Evolutionary conservation across 169 alveolate genomes (phyloP).

Genomic region (Plasmodium inui): DNA sequence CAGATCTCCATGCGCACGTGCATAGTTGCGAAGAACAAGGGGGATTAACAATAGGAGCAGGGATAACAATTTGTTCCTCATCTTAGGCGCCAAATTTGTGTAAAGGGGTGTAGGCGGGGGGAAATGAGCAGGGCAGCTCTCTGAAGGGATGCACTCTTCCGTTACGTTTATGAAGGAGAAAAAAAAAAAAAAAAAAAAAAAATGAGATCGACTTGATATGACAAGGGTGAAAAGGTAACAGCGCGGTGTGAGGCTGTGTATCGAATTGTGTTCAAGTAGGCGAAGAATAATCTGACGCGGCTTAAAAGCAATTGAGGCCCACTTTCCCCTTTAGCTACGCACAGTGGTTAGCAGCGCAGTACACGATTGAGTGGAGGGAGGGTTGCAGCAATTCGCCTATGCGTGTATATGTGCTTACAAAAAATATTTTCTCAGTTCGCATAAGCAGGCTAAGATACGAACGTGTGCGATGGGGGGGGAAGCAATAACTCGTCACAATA

Average conservation of each 20-base stretch:
- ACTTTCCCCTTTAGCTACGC: not conserved
- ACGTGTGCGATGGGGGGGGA: not conserved
- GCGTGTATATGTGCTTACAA: not conserved
- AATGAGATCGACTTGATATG: not conserved
- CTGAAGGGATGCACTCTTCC: not conserved
- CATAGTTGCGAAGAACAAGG: slow-evolving; percentile 22
- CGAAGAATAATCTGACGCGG: not conserved
- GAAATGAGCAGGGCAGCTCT: not conserved
- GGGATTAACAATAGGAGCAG: slow-evolving; percentile 40
- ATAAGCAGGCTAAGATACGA: not conserved
- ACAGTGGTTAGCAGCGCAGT: not conserved
- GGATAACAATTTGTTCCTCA: slow-evolving; percentile 21
- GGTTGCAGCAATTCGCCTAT: not conserved
- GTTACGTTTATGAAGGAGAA: not conserved
- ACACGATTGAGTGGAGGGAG: not conserved
- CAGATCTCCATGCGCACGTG: slow-evolving; percentile 41
- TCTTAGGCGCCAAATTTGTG: not conserved
- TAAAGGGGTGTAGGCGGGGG: not conserved
- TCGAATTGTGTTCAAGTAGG: not conserved
- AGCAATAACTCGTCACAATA: not conserved
- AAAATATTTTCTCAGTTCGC: not conserved
- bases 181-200: not conserved
- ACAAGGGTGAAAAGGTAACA: not conserved
- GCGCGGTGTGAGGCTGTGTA: not conserved
- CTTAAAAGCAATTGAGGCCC: not conserved